phyloP scores from a whole-genome alignment of 2,329 filamentous ascomycete genomes.

The Trichoderma guizhouense region DNA sequence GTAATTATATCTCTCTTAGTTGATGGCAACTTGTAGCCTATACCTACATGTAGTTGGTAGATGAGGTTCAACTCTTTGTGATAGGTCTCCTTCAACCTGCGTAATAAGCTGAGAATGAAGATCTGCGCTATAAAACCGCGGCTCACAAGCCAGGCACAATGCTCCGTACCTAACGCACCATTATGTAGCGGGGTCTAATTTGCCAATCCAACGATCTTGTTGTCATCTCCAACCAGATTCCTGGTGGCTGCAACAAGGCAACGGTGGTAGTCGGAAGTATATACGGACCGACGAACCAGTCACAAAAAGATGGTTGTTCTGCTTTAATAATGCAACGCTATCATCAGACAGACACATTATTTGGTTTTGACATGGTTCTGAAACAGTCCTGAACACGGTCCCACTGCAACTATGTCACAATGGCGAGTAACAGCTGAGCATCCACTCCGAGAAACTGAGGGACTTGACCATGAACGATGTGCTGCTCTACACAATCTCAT shows the following conservation, averaged over 20 bases:
- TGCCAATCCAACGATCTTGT: not conserved
- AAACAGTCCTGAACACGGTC: not conserved
- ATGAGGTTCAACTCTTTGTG: not conserved
- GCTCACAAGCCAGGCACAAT: not conserved
- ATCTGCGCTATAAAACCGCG: not conserved
- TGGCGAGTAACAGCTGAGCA: constrained; percentile 9
- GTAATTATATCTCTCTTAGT: not conserved
- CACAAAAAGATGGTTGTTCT: not conserved
- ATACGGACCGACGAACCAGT: not conserved
- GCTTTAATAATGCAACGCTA: not conserved
- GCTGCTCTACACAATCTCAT: constrained; percentile 15
- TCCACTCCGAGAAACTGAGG: constrained; percentile 1
- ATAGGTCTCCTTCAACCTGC: not conserved
- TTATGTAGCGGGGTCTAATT: not conserved
- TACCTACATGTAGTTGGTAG: no score
- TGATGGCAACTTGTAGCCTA: not conserved
- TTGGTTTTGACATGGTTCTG: not conserved
- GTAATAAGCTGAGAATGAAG: not conserved
- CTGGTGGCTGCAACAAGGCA: not conserved
- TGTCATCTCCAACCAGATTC: not conserved
- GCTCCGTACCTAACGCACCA: no score
- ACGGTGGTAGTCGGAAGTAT: not conserved
- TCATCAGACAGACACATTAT: not conserved
- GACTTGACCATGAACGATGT: constrained; percentile 10
- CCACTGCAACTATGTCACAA: not conserved